phyloP scores from a whole-genome alignment of 73 alveolate species.

The Halteria grandinella region DNA sequence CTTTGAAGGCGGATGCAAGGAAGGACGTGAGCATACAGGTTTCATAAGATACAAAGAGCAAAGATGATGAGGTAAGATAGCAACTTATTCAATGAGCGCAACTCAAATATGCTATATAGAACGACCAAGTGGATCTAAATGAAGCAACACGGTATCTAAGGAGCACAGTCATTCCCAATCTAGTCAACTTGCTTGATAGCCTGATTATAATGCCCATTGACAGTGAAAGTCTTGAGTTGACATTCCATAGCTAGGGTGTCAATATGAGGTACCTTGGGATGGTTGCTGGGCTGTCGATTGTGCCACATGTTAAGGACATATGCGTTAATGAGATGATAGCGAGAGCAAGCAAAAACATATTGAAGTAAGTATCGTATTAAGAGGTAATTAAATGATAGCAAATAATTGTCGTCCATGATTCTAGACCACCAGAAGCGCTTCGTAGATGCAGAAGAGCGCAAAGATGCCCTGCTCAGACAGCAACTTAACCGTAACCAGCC shows the following conservation, averaged over 20 bases:
- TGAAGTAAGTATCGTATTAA: conserved; percentile 38
- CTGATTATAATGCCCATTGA: conserved; percentile 83
- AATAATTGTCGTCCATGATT: conserved; percentile 49
- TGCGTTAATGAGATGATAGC: conserved; percentile 90
- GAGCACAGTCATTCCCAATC: conserved; percentile 53
- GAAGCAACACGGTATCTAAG: conserved; percentile 66
- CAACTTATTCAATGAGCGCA: background rate
- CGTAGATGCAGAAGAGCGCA: too few relatives aligned
- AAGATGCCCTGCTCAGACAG: too few relatives aligned
- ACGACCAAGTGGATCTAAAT: conserved; percentile 59
- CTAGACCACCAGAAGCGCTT: conserved; percentile 24
- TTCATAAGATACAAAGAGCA: conserved; percentile 14
- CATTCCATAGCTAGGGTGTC: conserved; percentile 88
- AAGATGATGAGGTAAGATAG: conserved; percentile 57
- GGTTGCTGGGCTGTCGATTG: conserved; percentile 75
- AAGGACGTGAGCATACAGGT: conserved; percentile 10
- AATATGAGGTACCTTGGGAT: conserved; percentile 88
- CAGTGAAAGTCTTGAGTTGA: conserved; percentile 74
- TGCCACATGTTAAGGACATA: conserved; percentile 86
- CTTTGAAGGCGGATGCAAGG: conserved; percentile 70
- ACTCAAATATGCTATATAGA: too few relatives aligned
- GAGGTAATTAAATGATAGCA: conserved; percentile 48
- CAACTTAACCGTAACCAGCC: too few relatives aligned
- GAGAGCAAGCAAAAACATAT: conserved; percentile 83
- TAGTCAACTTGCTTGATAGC: conserved; percentile 73